phyloP scores from a whole-genome alignment of 176 grass and related monocot genomes.

The Avena atlantica region DNA sequence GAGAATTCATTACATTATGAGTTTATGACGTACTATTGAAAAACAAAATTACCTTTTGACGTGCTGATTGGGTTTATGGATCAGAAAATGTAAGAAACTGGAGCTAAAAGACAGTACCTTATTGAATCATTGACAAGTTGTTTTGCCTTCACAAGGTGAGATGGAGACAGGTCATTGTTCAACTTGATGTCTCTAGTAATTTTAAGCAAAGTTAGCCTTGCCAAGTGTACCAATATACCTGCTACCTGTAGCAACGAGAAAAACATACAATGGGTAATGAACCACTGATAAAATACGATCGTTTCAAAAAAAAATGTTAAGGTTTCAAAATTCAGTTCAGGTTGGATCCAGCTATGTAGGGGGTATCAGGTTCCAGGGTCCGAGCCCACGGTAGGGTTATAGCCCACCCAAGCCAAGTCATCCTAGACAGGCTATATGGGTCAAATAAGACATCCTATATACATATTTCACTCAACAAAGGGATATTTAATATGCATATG shows the following conservation, averaged over 20 bases:
- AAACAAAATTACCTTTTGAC: not conserved
- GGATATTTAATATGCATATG: not conserved
- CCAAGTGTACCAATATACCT: slow-evolving; percentile 65
- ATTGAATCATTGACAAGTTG: slow-evolving; percentile 67
- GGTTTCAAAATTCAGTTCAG: not conserved
- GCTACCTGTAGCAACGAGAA: slow-evolving; percentile 60
- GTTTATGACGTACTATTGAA: not conserved
- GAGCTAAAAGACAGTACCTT: slow-evolving; percentile 52
- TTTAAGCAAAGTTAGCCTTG: slow-evolving; percentile 70
- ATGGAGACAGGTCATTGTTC: slow-evolving; percentile 47
- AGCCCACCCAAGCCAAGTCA: not conserved
- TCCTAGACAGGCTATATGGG: not conserved
- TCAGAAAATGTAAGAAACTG: not conserved
- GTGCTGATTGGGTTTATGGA: not conserved
- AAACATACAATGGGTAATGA: slow-evolving; percentile 37
- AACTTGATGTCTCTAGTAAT: slow-evolving; percentile 44
- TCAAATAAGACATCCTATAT: slow-evolving; percentile 6
- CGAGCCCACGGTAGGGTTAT: not conserved
- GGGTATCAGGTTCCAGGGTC: not conserved
- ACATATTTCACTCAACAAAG: not conserved
- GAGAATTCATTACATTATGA: not conserved
- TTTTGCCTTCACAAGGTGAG: slow-evolving; percentile 60
- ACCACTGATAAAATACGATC: not conserved
- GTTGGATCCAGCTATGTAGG: not conserved
- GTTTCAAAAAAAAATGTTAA: slow-evolving; percentile 10